Evolutionary conservation across 2,329 filamentous ascomycete genomes (phyloP).

Genomic region (Arachnopeziza araneosa): DNA sequence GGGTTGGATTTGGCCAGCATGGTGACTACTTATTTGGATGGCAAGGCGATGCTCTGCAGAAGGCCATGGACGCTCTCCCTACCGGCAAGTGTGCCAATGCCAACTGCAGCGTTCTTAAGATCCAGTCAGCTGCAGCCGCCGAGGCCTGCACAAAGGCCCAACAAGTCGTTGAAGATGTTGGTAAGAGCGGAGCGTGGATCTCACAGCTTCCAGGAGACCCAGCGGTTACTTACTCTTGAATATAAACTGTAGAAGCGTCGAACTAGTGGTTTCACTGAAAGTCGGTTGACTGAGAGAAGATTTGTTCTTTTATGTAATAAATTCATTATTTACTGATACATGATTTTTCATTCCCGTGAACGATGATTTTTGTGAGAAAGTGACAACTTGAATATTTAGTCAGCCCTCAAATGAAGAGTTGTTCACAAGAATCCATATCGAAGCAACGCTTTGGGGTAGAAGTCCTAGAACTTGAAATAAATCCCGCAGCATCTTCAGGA

Average conservation of each 20-base stretch:
- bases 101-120: slow-evolving; percentile 7
- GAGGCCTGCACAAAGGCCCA: slow-evolving; percentile 3
- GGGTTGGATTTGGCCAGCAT: slow-evolving; percentile 48
- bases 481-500: too few species aligned
- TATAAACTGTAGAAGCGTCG: background rate
- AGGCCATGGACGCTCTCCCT: slow-evolving; percentile 36
- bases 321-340: background rate
- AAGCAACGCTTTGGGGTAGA: too few species aligned
- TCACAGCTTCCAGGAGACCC: background rate
- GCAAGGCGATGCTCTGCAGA: slow-evolving; percentile 44
- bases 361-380: too few species aligned
- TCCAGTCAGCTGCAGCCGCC: slow-evolving; percentile 1
- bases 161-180: slow-evolving; percentile 7
- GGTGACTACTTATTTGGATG: slow-evolving; percentile 55
- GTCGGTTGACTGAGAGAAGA: background rate
- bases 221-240: background rate
- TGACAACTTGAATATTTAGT: too few species aligned
- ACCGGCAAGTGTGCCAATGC: slow-evolving; percentile 3
- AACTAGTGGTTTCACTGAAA: background rate
- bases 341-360: too few species aligned
- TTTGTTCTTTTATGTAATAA: background rate
- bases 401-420: too few species aligned
- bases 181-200: background rate
- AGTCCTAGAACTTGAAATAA: too few species aligned
- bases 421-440: too few species aligned